Evolutionary conservation across 139 green algal genomes (phyloP), one percentile per base, ranked within the genome.

Genomic region (Chlamydomonas sp.): DNA sequence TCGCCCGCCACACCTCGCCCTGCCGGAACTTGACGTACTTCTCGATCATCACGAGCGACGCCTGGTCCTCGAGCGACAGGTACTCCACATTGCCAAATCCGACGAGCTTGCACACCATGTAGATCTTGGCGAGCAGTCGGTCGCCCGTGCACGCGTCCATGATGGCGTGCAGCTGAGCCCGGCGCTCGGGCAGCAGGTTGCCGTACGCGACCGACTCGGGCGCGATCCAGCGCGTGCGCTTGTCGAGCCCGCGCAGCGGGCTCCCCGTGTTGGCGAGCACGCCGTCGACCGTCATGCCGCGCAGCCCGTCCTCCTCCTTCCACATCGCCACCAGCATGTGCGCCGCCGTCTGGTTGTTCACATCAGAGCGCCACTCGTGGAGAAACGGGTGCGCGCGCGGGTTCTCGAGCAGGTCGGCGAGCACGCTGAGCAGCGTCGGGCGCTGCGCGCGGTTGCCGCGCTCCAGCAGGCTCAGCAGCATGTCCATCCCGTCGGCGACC

Each of bases 21-120:
- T 88, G 79, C 33, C 71, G 48, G 63, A 88, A 82, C 67, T 80
- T 81, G 39, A 75, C 67, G 68, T 81, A 84, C 72, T 78, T 82
- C 48, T 82, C 65, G 2, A 86, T 69, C 24, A 81, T 48, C 4
- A 61, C 60, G 64, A 85, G 71, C 20, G 48, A 35, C 3, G 73
- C 77, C 31, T 65, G 43, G 34, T 88, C 79, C 6, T 67, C 35
- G 1, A 64, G 48, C 0, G 60, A 16, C 70, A 88, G 63, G 58
- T 77, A 80, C 59, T 22, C 22, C 5, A 81, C 49, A 30, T n/a
- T 57, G 26, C 70, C 77, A 36, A 77, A 78, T 36, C 73, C 79
- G 1, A 84, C 8, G 24, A 82, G 47, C 54, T 70, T 71, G 65
- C 78, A 82, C 60, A 68, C 60, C 34, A 30, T 54, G 61, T 81